Conservation (phyloP, 1,284 basidiomycete species). For the Sanguinoderma infundibulare region DNA sequence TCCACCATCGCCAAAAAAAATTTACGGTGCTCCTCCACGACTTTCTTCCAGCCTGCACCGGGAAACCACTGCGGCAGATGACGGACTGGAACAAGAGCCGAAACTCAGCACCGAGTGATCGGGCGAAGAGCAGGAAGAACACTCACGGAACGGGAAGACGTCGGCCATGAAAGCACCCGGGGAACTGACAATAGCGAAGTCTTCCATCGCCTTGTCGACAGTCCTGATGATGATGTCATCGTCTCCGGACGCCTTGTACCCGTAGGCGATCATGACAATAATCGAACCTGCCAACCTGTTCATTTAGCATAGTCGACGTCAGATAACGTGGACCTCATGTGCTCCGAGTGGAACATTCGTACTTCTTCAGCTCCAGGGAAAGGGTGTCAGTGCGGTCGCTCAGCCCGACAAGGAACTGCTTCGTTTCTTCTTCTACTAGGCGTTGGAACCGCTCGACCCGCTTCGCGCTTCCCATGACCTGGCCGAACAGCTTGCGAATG, state of each 20-base stretch:
- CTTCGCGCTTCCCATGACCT: conserved; percentile 33
- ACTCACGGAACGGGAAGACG: conserved; percentile 34
- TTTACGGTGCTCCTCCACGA: conserved; percentile 22
- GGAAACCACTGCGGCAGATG: conserved; percentile 37
- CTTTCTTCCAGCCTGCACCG: conserved; percentile 31
- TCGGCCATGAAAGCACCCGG: conserved; percentile 39
- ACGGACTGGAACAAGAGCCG: conserved; percentile 10
- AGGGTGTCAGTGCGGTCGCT: conserved; percentile 26
- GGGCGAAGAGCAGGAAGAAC: neutral
- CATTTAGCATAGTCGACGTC: conserved; percentile 1
- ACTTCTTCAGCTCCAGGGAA: conserved; percentile 31
- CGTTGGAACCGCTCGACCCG: conserved; percentile 30
- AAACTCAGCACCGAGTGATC: neutral
- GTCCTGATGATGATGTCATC: conserved; percentile 37
- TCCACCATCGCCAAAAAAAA: conserved; percentile 28
- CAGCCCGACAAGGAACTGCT: conserved; percentile 27
- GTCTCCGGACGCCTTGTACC: conserved; percentile 37
- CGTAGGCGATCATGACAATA: conserved; percentile 40
- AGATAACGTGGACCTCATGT: neutral
- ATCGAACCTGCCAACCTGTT: conserved; percentile 37
- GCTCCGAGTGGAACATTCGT: conserved; percentile 2
- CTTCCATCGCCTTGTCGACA: conserved; percentile 35
- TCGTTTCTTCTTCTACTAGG: conserved; percentile 32
- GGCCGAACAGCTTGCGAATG: conserved; percentile 48
- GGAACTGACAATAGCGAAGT: conserved; percentile 31